phyloP scores from a whole-genome alignment of 2,329 filamentous ascomycete species.

The Bipolaris sorokiniana region DNA sequence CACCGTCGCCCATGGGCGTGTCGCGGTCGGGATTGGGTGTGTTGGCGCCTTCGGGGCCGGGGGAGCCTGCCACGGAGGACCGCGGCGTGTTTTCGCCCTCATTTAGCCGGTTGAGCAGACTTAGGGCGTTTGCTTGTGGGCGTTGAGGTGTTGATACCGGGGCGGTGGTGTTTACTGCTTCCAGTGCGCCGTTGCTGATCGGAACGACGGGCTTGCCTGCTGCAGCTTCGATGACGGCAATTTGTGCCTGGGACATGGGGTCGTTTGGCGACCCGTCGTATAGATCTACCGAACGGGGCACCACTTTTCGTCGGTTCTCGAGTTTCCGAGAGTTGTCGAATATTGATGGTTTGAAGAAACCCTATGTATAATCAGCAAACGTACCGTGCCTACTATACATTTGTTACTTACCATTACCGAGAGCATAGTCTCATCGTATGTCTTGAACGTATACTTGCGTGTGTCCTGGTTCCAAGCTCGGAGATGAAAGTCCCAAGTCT shows the following conservation, averaged over 20 bases:
- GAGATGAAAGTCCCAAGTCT: conserved; percentile 88
- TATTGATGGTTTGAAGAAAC: conserved; percentile 86
- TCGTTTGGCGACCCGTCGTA: conserved; percentile 95
- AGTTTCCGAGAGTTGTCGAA: conserved; percentile 87
- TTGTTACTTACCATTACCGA: conserved; percentile 70
- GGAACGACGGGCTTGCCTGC: conserved; percentile 44
- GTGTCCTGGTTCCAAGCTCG: conserved; percentile 88
- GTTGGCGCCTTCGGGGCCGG: conserved; percentile 80
- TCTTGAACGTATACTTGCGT: conserved; percentile 92
- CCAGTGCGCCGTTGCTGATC: conserved; percentile 38
- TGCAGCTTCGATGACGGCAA: conserved; percentile 65
- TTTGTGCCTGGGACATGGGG: conserved; percentile 82
- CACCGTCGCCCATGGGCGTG: conserved; percentile 53
- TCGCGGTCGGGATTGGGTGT: conserved; percentile 65
- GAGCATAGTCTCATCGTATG: conserved; percentile 94
- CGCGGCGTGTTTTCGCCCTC: conserved; percentile 77
- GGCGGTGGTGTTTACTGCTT: conserved; percentile 38
- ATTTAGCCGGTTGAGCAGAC: conserved; percentile 70
- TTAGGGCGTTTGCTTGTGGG: conserved; percentile 64
- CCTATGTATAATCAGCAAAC: conserved; percentile 50
- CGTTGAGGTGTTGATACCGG: conserved; percentile 61
- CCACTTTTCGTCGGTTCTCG: conserved; percentile 75
- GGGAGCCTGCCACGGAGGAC: conserved; percentile 86
- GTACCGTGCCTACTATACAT: background rate
- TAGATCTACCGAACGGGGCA: conserved; percentile 88